Conservation (phyloP, 163 green algal species). For the Prototheca wickerhamii region DNA sequence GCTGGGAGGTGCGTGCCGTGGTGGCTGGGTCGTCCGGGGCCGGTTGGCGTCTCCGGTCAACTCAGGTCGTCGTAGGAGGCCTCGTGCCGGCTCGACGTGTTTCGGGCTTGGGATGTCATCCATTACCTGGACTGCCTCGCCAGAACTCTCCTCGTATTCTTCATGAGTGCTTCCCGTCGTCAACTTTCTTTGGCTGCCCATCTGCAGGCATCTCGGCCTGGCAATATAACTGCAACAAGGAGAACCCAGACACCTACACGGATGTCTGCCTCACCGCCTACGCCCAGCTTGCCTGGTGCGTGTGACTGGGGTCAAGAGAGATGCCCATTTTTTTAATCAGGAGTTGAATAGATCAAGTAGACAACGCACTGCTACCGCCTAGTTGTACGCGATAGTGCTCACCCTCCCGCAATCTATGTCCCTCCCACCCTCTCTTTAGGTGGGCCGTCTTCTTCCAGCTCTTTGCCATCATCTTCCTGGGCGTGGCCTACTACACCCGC, state of each 20-base stretch:
- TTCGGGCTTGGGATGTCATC: background rate
- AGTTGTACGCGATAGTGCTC: background rate
- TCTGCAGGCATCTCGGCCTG: constrained; percentile 3
- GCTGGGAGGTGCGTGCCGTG: constrained; percentile 1
- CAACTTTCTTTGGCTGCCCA: background rate
- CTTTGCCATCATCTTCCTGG: background rate
- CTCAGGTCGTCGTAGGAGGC: background rate
- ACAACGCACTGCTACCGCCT: background rate
- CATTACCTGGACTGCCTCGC: background rate
- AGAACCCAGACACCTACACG: background rate
- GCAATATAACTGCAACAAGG: constrained; percentile 7
- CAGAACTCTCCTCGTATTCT: too few relatives aligned
- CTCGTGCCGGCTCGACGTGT: background rate
- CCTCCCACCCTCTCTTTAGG: background rate
- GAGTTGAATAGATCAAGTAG: background rate
- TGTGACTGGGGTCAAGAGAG: background rate
- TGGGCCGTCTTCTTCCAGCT: constrained; percentile 7
- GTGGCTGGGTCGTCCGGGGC: background rate
- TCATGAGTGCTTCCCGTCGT: too few relatives aligned
- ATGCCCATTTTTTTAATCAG: background rate
- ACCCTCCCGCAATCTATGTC: background rate
- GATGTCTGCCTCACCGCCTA: constrained; percentile 1
- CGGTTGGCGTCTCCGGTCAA: background rate
- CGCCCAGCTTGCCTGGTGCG: background rate
- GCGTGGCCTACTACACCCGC: background rate